Evolutionary conservation across 768 basidiomycete species (phyloP), one percentile per base, ranked within the genome.

Genomic region (Hydnomerulius pinastri): DNA sequence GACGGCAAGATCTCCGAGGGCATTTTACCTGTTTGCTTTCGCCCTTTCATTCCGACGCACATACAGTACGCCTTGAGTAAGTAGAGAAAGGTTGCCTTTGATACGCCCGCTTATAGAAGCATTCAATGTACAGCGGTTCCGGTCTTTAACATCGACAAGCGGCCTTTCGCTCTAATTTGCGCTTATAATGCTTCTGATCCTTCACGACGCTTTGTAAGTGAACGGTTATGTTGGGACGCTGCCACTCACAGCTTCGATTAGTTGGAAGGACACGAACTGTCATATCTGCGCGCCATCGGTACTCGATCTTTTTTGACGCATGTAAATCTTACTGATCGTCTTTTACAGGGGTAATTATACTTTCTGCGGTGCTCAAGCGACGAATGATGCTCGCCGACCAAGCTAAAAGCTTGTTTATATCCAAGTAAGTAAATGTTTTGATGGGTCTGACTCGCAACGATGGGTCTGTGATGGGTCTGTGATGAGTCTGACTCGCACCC

Each of bases 361-460:
- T 97, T 29, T 93, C 91, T 28, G 93, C 93, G 10, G 92, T 95
- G 6, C 77, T 97, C 40, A 95, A 97, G 67, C 81, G 92, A 48
- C 75, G 92, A 21, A 95, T 97, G 91, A 86, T 92, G 30, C 77
- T 96, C 3, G 95, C 95, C 15, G 95, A 98, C 66, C 95, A 96
- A 64, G 89, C 94, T 1, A 97, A 96, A 71, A 85, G 87, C 56
- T 66, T 92, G 37, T 95, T 95, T 70, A 95, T 95, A 52, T 93
- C 91, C 11, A 94, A 95, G 90, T 90, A 46, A 37, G 82, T 60
- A 11, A 6, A 20, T 25, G 20, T 7, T 43, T 18, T 11, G 11
- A 27, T 48, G 25, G n/a, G 24, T 30, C 32, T 29, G 41, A 8
- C 1, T 23, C 11, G 1, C 3, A 10, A 15, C 12, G 20, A 37